phyloP scores from a whole-genome alignment of 2,329 filamentous ascomycete genomes.

The Colletotrichum sp. region DNA sequence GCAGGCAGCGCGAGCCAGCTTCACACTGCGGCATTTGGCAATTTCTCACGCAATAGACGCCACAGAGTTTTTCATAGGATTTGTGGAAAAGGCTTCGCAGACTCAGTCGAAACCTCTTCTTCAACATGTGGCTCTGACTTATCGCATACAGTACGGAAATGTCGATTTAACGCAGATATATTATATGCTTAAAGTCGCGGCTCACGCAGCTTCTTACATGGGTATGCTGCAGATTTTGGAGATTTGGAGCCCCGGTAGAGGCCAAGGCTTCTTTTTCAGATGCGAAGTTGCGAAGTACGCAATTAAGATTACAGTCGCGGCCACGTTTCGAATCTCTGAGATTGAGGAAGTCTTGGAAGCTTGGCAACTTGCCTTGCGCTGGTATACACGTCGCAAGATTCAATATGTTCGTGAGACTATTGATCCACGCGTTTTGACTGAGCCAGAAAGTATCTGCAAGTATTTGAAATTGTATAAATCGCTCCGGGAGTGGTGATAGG shows the following conservation, averaged over 20 bases:
- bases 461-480: background rate
- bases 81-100: background rate
- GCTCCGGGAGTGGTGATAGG: background rate
- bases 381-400: background rate
- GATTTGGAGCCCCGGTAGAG: background rate
- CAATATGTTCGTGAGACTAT: background rate
- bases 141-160: background rate
- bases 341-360: background rate
- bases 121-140: background rate
- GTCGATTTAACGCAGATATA: background rate
- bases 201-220: background rate
- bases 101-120: background rate
- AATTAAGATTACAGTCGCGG: background rate
- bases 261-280: background rate
- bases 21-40: background rate
- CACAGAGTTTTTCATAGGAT: accelerated
- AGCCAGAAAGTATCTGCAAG: background rate
- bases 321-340: background rate
- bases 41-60: background rate
- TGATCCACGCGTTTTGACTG: background rate
- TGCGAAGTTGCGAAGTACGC: background rate
- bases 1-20: background rate
- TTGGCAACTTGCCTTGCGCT: background rate
- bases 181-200: background rate
- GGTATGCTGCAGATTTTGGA: background rate